Percentiles rank a stretch among this genome's conserved stretches.
These are phyloP conservation scores for Eimeria sp. DNA, from an alignment of 169 alveolate species.

Conservation along the genomic window DNA sequence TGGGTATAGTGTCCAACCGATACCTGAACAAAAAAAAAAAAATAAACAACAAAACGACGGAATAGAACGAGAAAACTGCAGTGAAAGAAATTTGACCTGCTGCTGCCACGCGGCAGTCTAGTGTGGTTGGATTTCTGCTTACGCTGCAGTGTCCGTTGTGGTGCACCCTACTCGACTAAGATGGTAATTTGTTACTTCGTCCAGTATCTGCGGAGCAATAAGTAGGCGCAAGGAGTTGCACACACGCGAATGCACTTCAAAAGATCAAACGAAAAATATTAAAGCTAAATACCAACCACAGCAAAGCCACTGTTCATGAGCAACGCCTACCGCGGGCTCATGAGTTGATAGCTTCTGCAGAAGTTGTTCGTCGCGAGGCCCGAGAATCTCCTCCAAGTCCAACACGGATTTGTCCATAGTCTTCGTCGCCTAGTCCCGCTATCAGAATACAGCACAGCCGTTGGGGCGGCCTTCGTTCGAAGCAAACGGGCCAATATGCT, in stretches of 20 bases:
- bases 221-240: not conserved
- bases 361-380: constrained; percentile 73
- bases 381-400: constrained; percentile 69
- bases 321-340: constrained; percentile 57
- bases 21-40: too few relatives aligned
- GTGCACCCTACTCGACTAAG: constrained; percentile 68
- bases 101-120: not conserved
- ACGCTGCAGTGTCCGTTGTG: constrained; percentile 72
- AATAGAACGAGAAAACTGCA: not conserved
- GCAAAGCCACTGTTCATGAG: not conserved
- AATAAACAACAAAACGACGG: too few relatives aligned
- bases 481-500: not conserved
- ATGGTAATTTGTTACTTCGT: constrained; percentile 32
- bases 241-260: not conserved
- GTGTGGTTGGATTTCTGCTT: not conserved
- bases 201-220: constrained; percentile 39
- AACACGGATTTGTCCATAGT: constrained; percentile 69
- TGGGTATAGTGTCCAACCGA: too few relatives aligned
- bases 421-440: not conserved
- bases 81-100: not conserved
- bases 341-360: constrained; percentile 12
- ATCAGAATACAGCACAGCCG: not conserved
- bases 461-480: not conserved
- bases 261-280: not conserved
- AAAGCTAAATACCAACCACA: not conserved